Percentiles rank a stretch among this genome's conserved stretches.
Evolutionary conservation across 176 grass and related monocot genomes (phyloP).

Genomic region (Typha latifolia): DNA sequence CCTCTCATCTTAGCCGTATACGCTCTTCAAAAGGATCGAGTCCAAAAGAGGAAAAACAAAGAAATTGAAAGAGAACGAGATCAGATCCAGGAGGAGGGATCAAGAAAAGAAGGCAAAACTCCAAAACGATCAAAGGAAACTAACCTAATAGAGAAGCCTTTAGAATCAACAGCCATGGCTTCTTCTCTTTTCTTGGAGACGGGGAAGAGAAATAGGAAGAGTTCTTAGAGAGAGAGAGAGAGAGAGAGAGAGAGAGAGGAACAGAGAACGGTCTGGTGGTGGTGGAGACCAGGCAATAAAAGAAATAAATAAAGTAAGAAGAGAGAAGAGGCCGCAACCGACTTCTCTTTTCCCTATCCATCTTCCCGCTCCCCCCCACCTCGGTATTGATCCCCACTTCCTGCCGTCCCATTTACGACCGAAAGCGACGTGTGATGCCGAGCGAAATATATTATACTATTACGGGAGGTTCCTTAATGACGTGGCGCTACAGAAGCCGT

Average conservation of each 20-base stretch:
- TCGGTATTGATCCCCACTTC: slow-evolving; percentile 10
- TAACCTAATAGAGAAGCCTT: slow-evolving; percentile 44
- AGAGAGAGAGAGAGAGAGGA: background rate
- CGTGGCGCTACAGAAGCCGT: background rate
- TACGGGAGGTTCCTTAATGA: background rate
- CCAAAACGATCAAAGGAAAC: background rate
- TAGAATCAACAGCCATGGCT: slow-evolving; percentile 19
- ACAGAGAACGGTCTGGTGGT: background rate
- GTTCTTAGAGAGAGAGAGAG: no score
- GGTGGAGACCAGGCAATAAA: background rate
- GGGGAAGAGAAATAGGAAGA: no score
- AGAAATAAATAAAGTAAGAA: background rate
- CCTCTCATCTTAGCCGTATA: slow-evolving; percentile 26
- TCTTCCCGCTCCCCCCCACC: slow-evolving; percentile 1
- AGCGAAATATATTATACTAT: background rate
- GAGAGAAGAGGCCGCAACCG: background rate
- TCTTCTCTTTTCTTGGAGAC: background rate
- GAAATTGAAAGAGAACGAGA: background rate
- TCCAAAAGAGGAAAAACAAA: slow-evolving; percentile 5
- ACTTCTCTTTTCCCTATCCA: background rate
- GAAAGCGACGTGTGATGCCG: slow-evolving; percentile 32
- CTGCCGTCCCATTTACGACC: slow-evolving; percentile 1
- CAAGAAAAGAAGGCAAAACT: background rate
- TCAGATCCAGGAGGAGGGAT: background rate
- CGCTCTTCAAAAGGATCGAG: slow-evolving; percentile 12